Conservation (phyloP, 2,329 filamentous ascomycete genomes). For the Ascochyta lentis region DNA sequence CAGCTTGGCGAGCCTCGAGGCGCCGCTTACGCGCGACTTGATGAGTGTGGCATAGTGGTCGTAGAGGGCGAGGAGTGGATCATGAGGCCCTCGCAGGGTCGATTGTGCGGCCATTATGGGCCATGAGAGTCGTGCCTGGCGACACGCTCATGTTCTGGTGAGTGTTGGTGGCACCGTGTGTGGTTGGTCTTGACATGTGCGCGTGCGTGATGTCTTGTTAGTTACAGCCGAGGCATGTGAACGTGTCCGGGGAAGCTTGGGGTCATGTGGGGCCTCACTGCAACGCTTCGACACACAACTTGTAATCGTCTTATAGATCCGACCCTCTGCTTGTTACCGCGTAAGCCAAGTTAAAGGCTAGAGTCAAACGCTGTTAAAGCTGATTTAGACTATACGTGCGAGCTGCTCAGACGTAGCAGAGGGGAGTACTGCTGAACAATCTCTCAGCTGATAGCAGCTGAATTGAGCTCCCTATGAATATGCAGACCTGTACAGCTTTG, state of each 20-base stretch:
- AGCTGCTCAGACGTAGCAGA: no score
- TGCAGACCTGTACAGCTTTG: no score
- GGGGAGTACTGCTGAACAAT: no score
- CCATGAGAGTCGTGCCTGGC: slow-evolving; percentile 34
- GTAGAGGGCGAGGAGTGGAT: slow-evolving; percentile 56
- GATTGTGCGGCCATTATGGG: slow-evolving; percentile 83
- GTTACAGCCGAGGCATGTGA: slow-evolving; percentile 37
- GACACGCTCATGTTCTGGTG: slow-evolving; percentile 34
- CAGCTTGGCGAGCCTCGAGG: slow-evolving; percentile 74
- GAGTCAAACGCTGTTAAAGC: no score
- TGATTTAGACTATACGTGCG: no score
- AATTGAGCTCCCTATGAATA: no score
- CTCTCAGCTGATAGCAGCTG: no score
- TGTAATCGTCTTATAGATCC: no score
- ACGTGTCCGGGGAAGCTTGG: slow-evolving; percentile 26
- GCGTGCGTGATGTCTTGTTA: slow-evolving; percentile 14
- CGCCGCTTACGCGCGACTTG: slow-evolving; percentile 62
- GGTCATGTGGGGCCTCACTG: slow-evolving; percentile 10
- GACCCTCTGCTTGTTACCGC: no score
- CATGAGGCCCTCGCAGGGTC: slow-evolving; percentile 65
- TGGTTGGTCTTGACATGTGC: slow-evolving; percentile 23
- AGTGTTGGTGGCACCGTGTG: slow-evolving; percentile 7
- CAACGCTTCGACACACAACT: not conserved
- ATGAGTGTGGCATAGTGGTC: slow-evolving; percentile 58
- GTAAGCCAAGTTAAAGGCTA: no score